A percentile compares a stretch with the other conserved stretches of the same genome.
Conservation (phyloP, 805 yeast genomes). For the Wickerhamomyces hampshirensis region DNA sequence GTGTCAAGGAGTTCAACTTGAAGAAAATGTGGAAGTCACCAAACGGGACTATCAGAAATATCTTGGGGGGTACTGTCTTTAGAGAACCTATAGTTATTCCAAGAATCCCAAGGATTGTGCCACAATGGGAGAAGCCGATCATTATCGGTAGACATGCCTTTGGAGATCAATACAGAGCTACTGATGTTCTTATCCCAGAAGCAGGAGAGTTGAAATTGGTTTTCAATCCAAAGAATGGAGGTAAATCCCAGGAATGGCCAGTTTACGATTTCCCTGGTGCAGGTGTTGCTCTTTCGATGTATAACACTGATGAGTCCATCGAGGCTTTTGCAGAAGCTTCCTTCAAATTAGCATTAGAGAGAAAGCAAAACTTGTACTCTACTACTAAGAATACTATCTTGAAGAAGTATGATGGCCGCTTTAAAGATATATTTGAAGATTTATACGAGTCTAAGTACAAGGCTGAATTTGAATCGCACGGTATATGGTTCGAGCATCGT, state of each 20-base stretch:
- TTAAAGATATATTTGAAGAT: conserved; percentile 87
- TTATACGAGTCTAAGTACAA: conserved; percentile 70
- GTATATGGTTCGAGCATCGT: conserved; percentile 97
- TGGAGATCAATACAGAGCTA: conserved; percentile 96
- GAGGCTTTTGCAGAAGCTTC: conserved; percentile 89
- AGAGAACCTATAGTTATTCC: conserved; percentile 94
- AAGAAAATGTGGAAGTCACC: conserved; percentile 98
- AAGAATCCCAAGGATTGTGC: conserved; percentile 79
- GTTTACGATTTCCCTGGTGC: conserved; percentile 67
- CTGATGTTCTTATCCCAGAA: conserved; percentile 73
- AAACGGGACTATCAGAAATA: conserved; percentile 94
- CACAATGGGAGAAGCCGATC: conserved; percentile 93
- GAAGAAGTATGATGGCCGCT: conserved; percentile 90
- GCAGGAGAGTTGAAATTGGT: conserved; percentile 78
- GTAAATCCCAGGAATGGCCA: conserved; percentile 47
- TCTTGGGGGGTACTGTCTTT: conserved; percentile 94
- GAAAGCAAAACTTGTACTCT: conserved; percentile 75
- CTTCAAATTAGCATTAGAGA: conserved; percentile 78
- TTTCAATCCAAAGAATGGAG: conserved; percentile 66
- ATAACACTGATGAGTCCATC: conserved; percentile 91
- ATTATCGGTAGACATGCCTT: conserved; percentile 96
- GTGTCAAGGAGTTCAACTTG: conserved; percentile 85
- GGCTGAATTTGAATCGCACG: conserved; percentile 62
- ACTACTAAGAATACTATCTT: conserved; percentile 94
- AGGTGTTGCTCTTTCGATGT: conserved; percentile 85